A percentile compares a stretch with the other conserved stretches of the same genome.
Conservation (phyloP, 2,329 filamentous ascomycete genomes). For the Sarocladiaceae sp. region DNA sequence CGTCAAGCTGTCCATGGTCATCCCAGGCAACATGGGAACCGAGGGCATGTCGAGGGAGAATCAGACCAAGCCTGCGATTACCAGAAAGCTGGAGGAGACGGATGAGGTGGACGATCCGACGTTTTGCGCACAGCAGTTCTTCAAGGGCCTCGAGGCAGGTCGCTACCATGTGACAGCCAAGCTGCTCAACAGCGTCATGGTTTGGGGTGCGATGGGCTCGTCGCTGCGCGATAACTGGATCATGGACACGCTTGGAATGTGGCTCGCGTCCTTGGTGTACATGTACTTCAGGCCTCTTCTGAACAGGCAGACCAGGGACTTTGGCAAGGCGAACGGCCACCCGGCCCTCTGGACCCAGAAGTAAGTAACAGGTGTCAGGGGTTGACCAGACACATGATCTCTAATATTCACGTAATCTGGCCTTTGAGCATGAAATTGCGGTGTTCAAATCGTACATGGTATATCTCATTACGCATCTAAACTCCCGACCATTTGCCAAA, state of each 20-base stretch:
- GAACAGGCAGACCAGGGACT: slow-evolving; percentile 51
- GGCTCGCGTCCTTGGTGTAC: slow-evolving; percentile 46
- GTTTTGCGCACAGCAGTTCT: slow-evolving; percentile 63
- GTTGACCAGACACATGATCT: background rate
- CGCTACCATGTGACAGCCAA: slow-evolving; percentile 74
- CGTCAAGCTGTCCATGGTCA: slow-evolving; percentile 75
- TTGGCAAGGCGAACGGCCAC: slow-evolving; percentile 52
- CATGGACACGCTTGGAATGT: slow-evolving; percentile 50
- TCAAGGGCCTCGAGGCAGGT: slow-evolving; percentile 72
- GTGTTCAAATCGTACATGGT: no score
- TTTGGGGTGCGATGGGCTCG: slow-evolving; percentile 51
- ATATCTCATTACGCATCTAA: no score
- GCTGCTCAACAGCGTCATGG: slow-evolving; percentile 66
- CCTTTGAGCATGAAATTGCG: no score
- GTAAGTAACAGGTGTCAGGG: background rate
- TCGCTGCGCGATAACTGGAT: slow-evolving; percentile 53
- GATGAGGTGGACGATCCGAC: slow-evolving; percentile 76
- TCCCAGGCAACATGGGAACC: slow-evolving; percentile 75
- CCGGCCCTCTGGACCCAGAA: slow-evolving; percentile 40
- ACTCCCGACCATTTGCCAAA: slow-evolving; percentile 61
- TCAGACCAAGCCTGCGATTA: slow-evolving; percentile 71
- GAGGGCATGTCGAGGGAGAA: slow-evolving; percentile 74
- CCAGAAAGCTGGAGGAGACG: slow-evolving; percentile 70
- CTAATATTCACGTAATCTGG: background rate
- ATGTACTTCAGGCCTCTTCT: slow-evolving; percentile 51